Conservation (phyloP, 2,329 filamentous ascomycete species). For the Mycogone perniciosa region DNA sequence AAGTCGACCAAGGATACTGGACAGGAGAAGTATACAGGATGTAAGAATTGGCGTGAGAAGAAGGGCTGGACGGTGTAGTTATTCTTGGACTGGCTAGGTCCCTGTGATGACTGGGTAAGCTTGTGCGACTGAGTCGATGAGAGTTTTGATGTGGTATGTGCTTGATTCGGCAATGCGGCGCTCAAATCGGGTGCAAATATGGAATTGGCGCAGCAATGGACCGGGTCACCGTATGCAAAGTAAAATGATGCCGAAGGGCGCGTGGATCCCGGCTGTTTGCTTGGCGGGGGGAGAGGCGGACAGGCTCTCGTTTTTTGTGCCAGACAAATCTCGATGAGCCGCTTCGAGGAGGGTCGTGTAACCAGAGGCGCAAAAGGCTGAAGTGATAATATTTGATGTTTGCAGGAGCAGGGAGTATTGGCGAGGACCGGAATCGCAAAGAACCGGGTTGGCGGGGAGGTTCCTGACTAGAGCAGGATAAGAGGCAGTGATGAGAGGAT, state of each 20-base stretch:
- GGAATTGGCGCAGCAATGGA: neutral
- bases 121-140: too few relatives aligned
- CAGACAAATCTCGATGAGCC: neutral
- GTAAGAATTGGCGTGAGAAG: too few relatives aligned
- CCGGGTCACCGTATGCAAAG: neutral
- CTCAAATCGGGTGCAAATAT: too few relatives aligned
- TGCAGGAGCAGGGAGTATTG: neutral
- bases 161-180: too few relatives aligned
- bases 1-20: too few relatives aligned
- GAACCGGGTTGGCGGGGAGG: neutral
- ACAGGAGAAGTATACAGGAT: too few relatives aligned
- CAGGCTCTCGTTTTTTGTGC: neutral
- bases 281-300: neutral
- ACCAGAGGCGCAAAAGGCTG: neutral
- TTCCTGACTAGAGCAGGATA: neutral
- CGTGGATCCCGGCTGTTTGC: neutral
- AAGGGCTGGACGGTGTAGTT: too few relatives aligned
- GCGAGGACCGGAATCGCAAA: neutral
- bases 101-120: too few relatives aligned
- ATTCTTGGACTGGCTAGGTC: too few relatives aligned
- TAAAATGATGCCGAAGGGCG: neutral
- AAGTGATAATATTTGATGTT: neutral
- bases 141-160: too few relatives aligned
- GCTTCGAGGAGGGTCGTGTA: constrained; percentile 3
- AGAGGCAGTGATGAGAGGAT: neutral